phyloP scores from a whole-genome alignment of 164 flowering plant species.

The Santalum album region DNA sequence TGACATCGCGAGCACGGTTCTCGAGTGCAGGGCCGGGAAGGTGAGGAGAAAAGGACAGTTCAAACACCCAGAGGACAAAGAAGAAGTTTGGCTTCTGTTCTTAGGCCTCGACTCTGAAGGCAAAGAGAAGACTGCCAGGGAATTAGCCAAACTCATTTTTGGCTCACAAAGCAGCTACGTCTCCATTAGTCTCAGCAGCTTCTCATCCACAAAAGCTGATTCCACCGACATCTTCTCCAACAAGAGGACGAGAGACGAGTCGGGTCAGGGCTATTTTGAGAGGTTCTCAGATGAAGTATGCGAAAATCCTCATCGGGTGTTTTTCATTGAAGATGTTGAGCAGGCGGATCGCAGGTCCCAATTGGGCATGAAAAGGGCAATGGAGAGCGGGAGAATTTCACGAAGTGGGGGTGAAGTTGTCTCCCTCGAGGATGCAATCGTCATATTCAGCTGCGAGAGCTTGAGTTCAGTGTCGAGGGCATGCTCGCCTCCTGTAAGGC shows the following conservation, averaged over 20 bases:
- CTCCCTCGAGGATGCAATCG: neutral
- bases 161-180: neutral
- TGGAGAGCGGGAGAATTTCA: neutral
- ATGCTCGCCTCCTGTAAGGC: neutral
- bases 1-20: neutral
- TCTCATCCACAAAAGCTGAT: constrained; percentile 5
- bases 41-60: neutral
- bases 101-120: neutral
- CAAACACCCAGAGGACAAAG: neutral
- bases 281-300: neutral
- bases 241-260: constrained; percentile 1
- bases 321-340: neutral
- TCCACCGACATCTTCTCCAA: neutral
- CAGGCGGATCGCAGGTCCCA: neutral
- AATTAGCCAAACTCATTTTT: neutral
- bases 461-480: neutral
- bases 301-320: constrained; percentile 3
- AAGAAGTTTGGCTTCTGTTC: neutral
- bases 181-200: constrained; percentile 12
- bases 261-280: neutral
- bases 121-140: neutral
- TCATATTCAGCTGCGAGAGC: constrained; percentile 4
- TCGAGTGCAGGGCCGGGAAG: neutral
- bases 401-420: neutral
- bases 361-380: neutral